Percentiles rank a stretch among this genome's conserved stretches.
Evolutionary conservation across 352 stramenopile species (phyloP).

Genomic region (Phytophthora sansomeana): DNA sequence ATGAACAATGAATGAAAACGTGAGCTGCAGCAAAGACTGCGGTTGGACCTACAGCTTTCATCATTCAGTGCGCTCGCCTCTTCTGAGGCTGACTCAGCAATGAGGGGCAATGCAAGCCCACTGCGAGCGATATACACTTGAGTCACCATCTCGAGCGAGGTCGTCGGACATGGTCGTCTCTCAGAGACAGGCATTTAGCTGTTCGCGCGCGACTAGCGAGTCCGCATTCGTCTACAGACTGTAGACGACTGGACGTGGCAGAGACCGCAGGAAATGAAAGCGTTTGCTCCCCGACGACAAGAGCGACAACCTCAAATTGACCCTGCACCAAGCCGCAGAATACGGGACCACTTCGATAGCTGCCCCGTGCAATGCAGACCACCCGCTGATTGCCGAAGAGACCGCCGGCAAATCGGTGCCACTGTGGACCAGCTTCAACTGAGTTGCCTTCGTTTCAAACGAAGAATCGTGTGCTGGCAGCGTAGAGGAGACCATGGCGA

Average conservation of each 20-base stretch:
- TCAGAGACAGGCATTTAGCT: constrained; percentile 21
- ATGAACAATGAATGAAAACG: too few species aligned
- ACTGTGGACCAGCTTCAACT: constrained; percentile 31
- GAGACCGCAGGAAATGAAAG: neutral
- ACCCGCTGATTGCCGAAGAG: too few species aligned
- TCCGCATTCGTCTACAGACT: constrained; percentile 23
- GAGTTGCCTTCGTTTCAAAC: constrained; percentile 20
- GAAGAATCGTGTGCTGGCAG: too few species aligned
- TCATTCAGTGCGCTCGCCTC: too few species aligned
- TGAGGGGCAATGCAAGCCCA: constrained; percentile 5
- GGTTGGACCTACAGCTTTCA: too few species aligned
- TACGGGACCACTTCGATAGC: too few species aligned
- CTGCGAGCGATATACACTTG: constrained; percentile 3
- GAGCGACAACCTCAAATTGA: too few species aligned
- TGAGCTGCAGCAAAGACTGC: too few species aligned
- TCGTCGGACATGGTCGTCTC: constrained; percentile 18
- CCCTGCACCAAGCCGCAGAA: too few species aligned
- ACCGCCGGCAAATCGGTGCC: constrained; percentile 16
- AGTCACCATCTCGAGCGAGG: constrained; percentile 21
- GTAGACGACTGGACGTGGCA: neutral
- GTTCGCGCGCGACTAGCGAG: constrained; percentile 31
- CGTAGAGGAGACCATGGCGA: neutral
- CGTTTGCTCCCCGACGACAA: neutral
- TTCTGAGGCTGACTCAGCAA: constrained; percentile 33
- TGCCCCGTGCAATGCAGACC: too few species aligned